A percentile compares a stretch with the other conserved stretches of the same genome.
phyloP scores from a whole-genome alignment of 2,329 filamentous ascomycete species.

The Phyllosticta paracitricarpa region DNA sequence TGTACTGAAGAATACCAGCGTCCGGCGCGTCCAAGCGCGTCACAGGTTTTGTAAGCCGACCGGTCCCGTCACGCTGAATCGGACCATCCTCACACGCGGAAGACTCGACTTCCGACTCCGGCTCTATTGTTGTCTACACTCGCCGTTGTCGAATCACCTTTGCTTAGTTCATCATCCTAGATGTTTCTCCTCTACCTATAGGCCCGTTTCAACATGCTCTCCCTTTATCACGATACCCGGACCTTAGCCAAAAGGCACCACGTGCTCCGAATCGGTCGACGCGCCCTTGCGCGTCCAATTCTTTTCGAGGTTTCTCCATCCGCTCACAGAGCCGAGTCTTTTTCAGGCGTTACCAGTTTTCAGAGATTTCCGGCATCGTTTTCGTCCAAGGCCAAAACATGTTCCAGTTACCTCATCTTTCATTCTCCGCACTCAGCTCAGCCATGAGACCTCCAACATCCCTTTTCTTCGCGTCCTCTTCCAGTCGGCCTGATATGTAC shows the following conservation, averaged over 20 bases:
- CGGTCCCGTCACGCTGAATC: background rate
- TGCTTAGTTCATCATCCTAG: background rate
- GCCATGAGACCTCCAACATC: constrained; percentile 70
- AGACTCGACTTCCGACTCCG: background rate
- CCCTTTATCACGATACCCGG: background rate
- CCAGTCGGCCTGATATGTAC: constrained; percentile 61
- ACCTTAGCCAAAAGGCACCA: background rate
- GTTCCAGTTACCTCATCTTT: constrained; percentile 45
- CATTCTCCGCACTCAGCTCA: constrained; percentile 78
- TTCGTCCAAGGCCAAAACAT: background rate
- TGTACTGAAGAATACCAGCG: no score
- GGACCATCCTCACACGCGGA: background rate
- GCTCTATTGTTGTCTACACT: background rate
- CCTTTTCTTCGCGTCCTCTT: constrained; percentile 66
- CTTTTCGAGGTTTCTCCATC: background rate
- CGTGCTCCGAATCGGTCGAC: background rate
- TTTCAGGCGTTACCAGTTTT: background rate
- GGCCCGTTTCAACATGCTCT: background rate
- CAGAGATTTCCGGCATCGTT: background rate
- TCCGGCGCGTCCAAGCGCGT: background rate
- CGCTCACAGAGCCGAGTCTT: background rate
- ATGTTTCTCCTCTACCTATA: background rate
- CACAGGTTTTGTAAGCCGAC: background rate
- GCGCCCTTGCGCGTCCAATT: background rate
- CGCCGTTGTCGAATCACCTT: background rate